Evolutionary conservation across 495 filamentous ascomycete genomes (phyloP).

Genomic region (Trichocladium antarcticum): DNA sequence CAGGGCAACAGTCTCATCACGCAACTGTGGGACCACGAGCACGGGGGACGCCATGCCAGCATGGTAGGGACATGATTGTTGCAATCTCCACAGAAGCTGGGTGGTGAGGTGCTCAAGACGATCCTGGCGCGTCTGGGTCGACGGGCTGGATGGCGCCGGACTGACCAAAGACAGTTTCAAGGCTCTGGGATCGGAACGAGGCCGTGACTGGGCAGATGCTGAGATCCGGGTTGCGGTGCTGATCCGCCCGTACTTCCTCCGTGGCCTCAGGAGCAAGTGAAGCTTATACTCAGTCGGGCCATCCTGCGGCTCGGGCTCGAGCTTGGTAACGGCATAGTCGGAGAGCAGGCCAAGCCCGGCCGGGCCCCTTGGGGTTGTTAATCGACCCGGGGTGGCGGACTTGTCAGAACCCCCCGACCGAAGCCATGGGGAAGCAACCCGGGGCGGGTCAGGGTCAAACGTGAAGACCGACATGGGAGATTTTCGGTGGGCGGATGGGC

Average conservation of each 20-base stretch:
- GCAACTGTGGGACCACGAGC: slow-evolving; percentile 61
- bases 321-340: slow-evolving; percentile 60
- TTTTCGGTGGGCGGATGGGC: not conserved
- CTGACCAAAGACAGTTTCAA: slow-evolving; percentile 20
- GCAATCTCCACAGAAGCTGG: slow-evolving; percentile 86
- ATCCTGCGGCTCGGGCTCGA: slow-evolving; percentile 86
- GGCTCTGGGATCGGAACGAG: slow-evolving; percentile 50
- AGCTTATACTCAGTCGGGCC: slow-evolving; percentile 95
- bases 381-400: slow-evolving; percentile 21
- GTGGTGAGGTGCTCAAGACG: slow-evolving; percentile 85
- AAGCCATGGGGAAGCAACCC: slow-evolving; percentile 85
- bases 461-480: slow-evolving; percentile 85
- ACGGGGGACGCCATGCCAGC: slow-evolving; percentile 53
- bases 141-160: slow-evolving; percentile 25
- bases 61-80: slow-evolving; percentile 90
- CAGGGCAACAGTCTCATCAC: slow-evolving; percentile 46
- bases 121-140: slow-evolving; percentile 59
- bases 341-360: slow-evolving; percentile 45
- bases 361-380: slow-evolving; percentile 20
- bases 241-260: slow-evolving; percentile 56
- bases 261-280: slow-evolving; percentile 73
- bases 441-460: slow-evolving; percentile 75
- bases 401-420: slow-evolving; percentile 34
- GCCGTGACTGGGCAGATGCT: slow-evolving; percentile 48
- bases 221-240: slow-evolving; percentile 34